Conservation (phyloP, 2,329 filamentous ascomycete genomes). For the Madurella fahalii region DNA sequence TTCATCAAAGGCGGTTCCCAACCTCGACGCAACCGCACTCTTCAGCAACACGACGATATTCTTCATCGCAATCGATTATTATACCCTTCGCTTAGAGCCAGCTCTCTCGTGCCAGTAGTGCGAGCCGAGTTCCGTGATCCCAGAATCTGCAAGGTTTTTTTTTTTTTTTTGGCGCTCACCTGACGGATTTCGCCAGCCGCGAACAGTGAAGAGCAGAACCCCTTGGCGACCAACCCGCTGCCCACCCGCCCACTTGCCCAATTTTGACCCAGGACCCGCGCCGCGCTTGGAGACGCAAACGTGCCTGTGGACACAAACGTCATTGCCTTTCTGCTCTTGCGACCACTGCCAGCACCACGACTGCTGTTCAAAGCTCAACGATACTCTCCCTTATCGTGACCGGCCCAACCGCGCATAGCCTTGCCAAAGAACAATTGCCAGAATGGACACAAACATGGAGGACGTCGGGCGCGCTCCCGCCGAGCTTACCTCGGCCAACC, state of each 20-base stretch:
- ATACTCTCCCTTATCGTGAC: slow-evolving; percentile 15
- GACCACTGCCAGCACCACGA: background rate
- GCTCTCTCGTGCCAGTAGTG: background rate
- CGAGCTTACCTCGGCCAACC: slow-evolving; percentile 64
- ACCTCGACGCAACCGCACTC: background rate
- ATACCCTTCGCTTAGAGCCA: slow-evolving; percentile 11
- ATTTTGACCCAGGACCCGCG: slow-evolving; percentile 28
- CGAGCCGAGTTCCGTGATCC: background rate
- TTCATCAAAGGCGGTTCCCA: too few relatives aligned
- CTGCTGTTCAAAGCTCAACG: slow-evolving; percentile 12
- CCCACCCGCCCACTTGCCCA: slow-evolving; percentile 25
- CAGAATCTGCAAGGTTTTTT: background rate
- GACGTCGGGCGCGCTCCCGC: slow-evolving; percentile 85
- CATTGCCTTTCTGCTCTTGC: slow-evolving; percentile 21
- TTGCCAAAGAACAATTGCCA: slow-evolving; percentile 21
- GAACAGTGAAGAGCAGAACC: slow-evolving; percentile 4
- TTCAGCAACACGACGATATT: slow-evolving; percentile 12
- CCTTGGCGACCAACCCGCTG: background rate
- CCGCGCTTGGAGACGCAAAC: slow-evolving; percentile 22
- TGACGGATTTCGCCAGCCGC: background rate
- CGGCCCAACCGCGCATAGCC: slow-evolving; percentile 1
- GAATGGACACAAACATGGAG: slow-evolving; percentile 98
- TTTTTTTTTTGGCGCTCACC: background rate
- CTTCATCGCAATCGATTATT: slow-evolving; percentile 10
- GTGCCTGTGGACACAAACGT: slow-evolving; percentile 23